A percentile compares a stretch with the other conserved stretches of the same genome.
These are phyloP conservation scores for Plasmodium malariae DNA, from an alignment of 169 alveolate species.

Conservation along the genomic window DNA sequence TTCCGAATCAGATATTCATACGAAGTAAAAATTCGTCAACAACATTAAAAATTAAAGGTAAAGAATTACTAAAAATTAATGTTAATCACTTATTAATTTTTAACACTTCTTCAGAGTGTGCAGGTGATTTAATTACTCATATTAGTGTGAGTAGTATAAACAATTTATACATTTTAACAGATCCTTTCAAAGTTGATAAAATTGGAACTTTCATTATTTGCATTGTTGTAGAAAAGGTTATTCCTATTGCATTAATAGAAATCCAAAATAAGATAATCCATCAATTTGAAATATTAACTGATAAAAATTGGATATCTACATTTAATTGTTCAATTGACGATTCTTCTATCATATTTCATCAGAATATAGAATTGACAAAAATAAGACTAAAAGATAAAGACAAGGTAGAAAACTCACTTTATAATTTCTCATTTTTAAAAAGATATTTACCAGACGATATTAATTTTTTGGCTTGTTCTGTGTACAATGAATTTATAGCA, in stretches of 20 bases:
- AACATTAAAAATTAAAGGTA: slow-evolving; percentile 19
- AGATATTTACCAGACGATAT: neutral
- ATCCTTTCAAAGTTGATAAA: slow-evolving; percentile 6
- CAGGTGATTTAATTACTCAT: neutral
- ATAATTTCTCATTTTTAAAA: neutral
- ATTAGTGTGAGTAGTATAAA: neutral
- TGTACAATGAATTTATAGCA: neutral
- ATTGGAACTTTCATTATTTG: slow-evolving; percentile 40
- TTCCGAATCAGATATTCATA: slow-evolving; percentile 24
- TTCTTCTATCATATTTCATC: neutral
- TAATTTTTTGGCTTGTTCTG: slow-evolving; percentile 23
- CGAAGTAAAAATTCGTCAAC: slow-evolving; percentile 1
- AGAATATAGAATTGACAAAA: neutral
- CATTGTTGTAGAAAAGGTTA: neutral
- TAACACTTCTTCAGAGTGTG: slow-evolving; percentile 22
- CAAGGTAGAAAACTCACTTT: too few species aligned
- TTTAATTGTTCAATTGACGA: slow-evolving; percentile 17
- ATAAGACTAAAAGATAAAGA: too few species aligned
- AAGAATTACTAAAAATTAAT: neutral
- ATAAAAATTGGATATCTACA: slow-evolving; percentile 12
- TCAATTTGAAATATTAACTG: neutral
- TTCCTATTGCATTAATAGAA: slow-evolving; percentile 16
- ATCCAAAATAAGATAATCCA: slow-evolving; percentile 49
- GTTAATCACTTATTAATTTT: neutral
- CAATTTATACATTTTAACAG: slow-evolving; percentile 16